A percentile compares a stretch with the other conserved stretches of the same genome.
phyloP scores from a whole-genome alignment of 768 basidiomycete genomes.

The Lactarius indigo region DNA sequence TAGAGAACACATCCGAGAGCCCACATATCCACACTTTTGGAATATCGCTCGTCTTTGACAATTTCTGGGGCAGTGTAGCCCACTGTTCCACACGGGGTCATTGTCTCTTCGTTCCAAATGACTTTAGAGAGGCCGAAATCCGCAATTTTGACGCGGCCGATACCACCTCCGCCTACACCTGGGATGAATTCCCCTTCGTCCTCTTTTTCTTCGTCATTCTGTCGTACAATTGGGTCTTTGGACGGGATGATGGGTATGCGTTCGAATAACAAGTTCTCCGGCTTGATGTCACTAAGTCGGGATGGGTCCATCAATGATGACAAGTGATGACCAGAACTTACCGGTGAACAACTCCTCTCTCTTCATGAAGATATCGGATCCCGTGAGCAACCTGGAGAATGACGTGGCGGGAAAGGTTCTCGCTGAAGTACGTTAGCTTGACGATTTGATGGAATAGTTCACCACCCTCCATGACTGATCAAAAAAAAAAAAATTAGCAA shows the following conservation, averaged over 20 bases:
- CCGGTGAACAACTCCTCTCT: conserved; percentile 96
- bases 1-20: conserved; percentile 98
- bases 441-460: conserved; percentile 99
- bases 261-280: conserved; percentile 94
- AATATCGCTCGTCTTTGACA: conserved; percentile 96
- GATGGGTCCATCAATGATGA: background rate
- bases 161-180: conserved; percentile 93
- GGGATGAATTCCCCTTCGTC: conserved; percentile 96
- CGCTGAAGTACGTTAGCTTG: conserved; percentile 97
- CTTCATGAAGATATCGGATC: conserved; percentile 94
- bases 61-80: conserved; percentile 99
- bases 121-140: conserved; percentile 98
- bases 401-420: conserved; percentile 94
- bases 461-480: conserved; percentile 90
- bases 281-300: conserved; percentile 80
- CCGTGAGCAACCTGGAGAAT: conserved; percentile 94
- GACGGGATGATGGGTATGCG: conserved; percentile 90
- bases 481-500: conserved; percentile 19
- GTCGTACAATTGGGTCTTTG: conserved; percentile 65
- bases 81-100: conserved; percentile 99
- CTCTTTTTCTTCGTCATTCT: conserved; percentile 97
- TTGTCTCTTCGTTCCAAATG: conserved; percentile 98
- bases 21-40: conserved; percentile 99
- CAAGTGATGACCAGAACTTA: conserved; percentile 26
- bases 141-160: conserved; percentile 97